phyloP scores from a whole-genome alignment of 805 yeast species.

The Candida ovalis region DNA sequence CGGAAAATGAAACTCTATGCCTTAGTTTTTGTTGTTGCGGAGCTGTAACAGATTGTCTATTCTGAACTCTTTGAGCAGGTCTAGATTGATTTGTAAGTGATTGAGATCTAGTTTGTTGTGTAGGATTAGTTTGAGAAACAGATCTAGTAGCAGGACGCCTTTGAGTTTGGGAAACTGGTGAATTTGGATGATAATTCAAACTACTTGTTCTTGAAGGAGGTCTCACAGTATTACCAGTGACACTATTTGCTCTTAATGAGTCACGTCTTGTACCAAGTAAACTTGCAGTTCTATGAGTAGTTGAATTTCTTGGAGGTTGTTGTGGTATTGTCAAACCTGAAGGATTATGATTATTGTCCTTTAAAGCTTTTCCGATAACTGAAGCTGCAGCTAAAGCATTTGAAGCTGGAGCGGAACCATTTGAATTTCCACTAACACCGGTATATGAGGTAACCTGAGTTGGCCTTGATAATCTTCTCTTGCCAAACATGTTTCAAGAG shows the following conservation, averaged over 20 bases:
- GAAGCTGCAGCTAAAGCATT: constrained; percentile 65
- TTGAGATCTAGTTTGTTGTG: constrained; percentile 17
- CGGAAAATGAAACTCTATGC: constrained; percentile 21
- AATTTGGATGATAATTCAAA: constrained; percentile 11
- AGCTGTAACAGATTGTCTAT: constrained; percentile 2
- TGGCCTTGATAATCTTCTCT: constrained; percentile 20
- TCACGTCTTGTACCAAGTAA: constrained; percentile 21
- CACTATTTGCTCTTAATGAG: constrained; percentile 18
- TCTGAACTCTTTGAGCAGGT: constrained; percentile 1
- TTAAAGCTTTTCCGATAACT: constrained; percentile 48
- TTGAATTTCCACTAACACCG: constrained; percentile 15
- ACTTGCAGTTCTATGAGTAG: constrained; percentile 16
- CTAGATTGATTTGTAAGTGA: constrained; percentile 15
- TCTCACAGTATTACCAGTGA: constrained; percentile 10
- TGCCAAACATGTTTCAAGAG: constrained; percentile 13
- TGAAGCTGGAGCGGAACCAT: constrained; percentile 33
- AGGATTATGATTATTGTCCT: constrained; percentile 31
- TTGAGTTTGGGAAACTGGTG: constrained; percentile 15
- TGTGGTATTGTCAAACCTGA: constrained; percentile 30
- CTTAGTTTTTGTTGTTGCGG: constrained; percentile 6
- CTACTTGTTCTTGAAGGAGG: constrained; percentile 17
- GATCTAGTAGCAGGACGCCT: constrained; percentile 1
- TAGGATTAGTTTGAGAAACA: neutral
- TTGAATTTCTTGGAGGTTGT: constrained; percentile 18
- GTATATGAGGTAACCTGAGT: constrained; percentile 20